Evolutionary conservation across 495 filamentous ascomycete species (phyloP).

Genomic region (Endocarpon pusillum): DNA sequence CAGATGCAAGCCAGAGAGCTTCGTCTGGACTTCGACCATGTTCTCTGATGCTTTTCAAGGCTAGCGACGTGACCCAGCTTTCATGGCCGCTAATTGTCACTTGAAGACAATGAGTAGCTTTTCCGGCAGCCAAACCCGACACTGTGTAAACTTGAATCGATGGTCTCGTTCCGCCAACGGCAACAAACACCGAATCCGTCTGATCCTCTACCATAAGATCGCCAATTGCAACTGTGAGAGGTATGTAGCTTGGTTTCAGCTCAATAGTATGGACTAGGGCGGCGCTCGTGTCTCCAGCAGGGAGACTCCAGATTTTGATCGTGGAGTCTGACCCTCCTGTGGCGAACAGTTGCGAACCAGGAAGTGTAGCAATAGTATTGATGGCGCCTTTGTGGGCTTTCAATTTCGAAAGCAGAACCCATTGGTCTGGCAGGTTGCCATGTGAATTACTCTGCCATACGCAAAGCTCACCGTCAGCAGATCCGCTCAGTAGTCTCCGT

Average conservation of each 20-base stretch:
- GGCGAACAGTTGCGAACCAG: conserved; percentile 38
- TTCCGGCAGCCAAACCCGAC: conserved; percentile 15
- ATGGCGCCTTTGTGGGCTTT: conserved; percentile 56
- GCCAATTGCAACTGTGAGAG: conserved; percentile 53
- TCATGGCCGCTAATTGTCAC: conserved; percentile 81
- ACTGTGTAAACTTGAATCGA: conserved; percentile 60
- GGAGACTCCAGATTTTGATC: conserved; percentile 57
- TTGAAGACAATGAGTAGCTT: conserved; percentile 49
- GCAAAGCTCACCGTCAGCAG: conserved; percentile 61
- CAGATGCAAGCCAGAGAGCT: conserved; percentile 76
- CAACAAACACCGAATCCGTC: conserved; percentile 43
- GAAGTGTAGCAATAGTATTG: conserved; percentile 53
- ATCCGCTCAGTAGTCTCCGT: conserved; percentile 55
- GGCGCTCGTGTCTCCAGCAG: conserved; percentile 15
- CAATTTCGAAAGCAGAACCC: conserved; percentile 27
- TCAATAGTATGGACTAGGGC: conserved; percentile 51
- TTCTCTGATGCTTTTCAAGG: conserved; percentile 52
- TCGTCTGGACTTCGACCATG: conserved; percentile 36
- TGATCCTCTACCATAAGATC: conserved; percentile 29
- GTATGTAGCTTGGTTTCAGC: conserved; percentile 62
- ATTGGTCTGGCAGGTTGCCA: conserved; percentile 16
- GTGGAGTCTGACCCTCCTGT: conserved; percentile 71
- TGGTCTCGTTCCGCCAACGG: conserved; percentile 67
- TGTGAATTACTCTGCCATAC: conserved; percentile 45
- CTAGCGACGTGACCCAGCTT: conserved; percentile 79